Base-by-base conservation (phyloP, 1,284 basidiomycete species). In the Sparassis latifolia region DNA sequence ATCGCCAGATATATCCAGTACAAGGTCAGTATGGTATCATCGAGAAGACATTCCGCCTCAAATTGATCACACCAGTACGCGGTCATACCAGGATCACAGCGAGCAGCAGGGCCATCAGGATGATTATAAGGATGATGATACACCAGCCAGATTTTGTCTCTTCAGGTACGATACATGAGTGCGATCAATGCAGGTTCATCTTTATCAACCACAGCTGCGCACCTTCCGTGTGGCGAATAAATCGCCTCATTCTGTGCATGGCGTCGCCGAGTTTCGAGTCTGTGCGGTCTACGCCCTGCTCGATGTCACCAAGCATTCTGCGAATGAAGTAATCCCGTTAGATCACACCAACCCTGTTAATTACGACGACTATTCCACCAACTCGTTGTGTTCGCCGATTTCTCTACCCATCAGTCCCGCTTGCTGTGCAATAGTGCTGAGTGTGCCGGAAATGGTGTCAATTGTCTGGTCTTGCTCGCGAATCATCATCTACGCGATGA, bases 341-440 rank as follows among this genome's bases (percentile, higher is more conserved):
- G 20, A 20, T 20, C 20, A 20, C 20, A 20, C 20, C 20, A 20
- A 20, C 20, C 20, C 20, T 20, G 20, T 20, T 20, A 20, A 20
- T 20, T 28, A 48, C 12, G 28, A 52, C 20, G 20, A 20, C 20
- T 1, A 20, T 20, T 20, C 20, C 20, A 20, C 48, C 68, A 84
- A 94, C 93, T 91, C 89, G 58, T 85, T 89, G 58, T 96, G 93
- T 65, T 94, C 91, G 3, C 66, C 72, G 43, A 96, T 89, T 65
- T 97, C 93, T 47, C 80, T 82, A 0, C 93, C 93, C 79, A 97
- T 96, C 41, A 96, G 70, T 4, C 87, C 89, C 1, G 93, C 93
- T 69, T 97, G 94, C 56, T 89, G 84, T 0, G 86, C 83, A 10
- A 97, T 71, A 1, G 84, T 92, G 49, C 66, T 80, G 41, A 97